A percentile compares a stretch with the other conserved stretches of the same genome.
Evolutionary conservation across 2,329 filamentous ascomycete genomes (phyloP).

Genomic region (Neonectria coccinea): DNA sequence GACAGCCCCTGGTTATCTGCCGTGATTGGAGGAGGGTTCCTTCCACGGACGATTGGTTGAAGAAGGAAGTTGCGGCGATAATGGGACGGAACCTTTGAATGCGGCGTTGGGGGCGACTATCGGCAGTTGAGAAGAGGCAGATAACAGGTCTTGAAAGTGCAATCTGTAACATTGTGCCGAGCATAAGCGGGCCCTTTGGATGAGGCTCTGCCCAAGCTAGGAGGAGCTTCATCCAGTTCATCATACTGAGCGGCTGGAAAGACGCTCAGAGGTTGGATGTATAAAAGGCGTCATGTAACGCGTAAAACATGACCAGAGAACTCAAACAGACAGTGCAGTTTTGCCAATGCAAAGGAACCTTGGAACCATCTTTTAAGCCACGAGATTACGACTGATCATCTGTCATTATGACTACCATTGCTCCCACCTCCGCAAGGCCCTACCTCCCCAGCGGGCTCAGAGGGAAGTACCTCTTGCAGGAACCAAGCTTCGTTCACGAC

Average conservation of each 20-base stretch:
- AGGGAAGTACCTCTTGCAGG: constrained; percentile 2
- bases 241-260: background rate
- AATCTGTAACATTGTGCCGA: background rate
- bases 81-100: background rate
- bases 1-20: background rate
- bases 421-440: background rate
- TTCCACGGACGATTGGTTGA: background rate
- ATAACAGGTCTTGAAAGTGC: background rate
- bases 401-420: background rate
- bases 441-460: background rate
- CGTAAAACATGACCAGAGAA: background rate
- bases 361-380: background rate
- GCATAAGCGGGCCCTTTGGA: background rate
- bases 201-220: background rate
- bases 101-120: background rate
- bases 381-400: background rate
- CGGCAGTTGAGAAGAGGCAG: background rate
- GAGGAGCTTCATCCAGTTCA: background rate
- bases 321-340: background rate
- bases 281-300: background rate
- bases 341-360: background rate
- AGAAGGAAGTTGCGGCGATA: background rate
- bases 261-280: background rate
- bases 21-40: background rate
- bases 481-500: background rate